Evolutionary conservation across 768 basidiomycete species (phyloP).

Genomic region (Boletus rubescentipes): DNA sequence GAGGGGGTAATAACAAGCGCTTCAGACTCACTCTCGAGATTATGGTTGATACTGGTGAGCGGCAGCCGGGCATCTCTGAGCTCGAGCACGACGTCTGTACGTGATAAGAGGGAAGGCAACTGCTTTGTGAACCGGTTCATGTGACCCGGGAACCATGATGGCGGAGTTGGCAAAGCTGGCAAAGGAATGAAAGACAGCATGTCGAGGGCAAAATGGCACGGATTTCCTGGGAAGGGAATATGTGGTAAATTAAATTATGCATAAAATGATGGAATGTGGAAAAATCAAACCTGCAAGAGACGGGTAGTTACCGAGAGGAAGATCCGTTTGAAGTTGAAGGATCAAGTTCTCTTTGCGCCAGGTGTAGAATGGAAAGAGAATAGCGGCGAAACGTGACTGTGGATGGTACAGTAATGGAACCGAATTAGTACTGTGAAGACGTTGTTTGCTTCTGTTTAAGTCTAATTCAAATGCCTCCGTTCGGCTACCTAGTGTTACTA

Average conservation of each 20-base stretch:
- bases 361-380: background rate
- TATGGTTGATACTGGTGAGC: conserved; percentile 89
- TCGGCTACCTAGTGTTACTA: background rate
- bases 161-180: conserved; percentile 62
- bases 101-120: conserved; percentile 72
- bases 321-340: background rate
- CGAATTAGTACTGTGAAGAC: conserved; percentile 2
- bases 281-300: background rate
- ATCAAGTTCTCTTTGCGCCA: background rate
- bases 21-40: conserved; percentile 68
- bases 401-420: background rate
- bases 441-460: conserved; percentile 29
- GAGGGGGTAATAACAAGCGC: background rate
- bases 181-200: conserved; percentile 39
- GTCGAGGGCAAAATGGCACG: conserved; percentile 12
- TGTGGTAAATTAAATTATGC: conserved; percentile 4
- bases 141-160: conserved; percentile 96
- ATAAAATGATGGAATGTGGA: conserved; percentile 4
- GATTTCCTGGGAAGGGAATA: conserved; percentile 14
- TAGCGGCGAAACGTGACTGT: background rate
- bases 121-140: conserved; percentile 86
- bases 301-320: conserved; percentile 1
- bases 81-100: conserved; percentile 91
- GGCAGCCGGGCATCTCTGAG: conserved; percentile 91
- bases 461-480: conserved; percentile 22